A percentile compares a stretch with the other conserved stretches of the same genome.
Conservation (phyloP, 2,329 filamentous ascomycete genomes). For the Claviceps monticola region DNA sequence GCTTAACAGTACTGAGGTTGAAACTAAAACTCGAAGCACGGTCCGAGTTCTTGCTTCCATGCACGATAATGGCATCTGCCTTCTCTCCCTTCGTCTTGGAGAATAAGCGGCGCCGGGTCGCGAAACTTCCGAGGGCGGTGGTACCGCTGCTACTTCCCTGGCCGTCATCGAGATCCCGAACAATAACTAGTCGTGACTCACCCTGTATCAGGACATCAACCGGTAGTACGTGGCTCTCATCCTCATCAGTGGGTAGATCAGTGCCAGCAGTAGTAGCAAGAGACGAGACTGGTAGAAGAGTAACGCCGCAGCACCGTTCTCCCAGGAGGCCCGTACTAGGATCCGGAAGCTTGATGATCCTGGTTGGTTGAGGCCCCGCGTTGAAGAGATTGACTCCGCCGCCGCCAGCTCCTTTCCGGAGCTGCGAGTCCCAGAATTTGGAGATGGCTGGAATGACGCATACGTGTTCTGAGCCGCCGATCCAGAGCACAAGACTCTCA, state of each 20-base stretch:
- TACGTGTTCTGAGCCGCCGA: constrained; percentile 41
- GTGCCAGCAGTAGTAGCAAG: constrained; percentile 18
- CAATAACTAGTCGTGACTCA: constrained; percentile 40
- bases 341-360: constrained; percentile 42
- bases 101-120: constrained; percentile 22
- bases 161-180: constrained; percentile 38
- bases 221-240: constrained; percentile 25
- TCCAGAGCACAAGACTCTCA: constrained; percentile 43
- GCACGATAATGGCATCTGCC: constrained; percentile 41
- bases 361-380: constrained; percentile 33
- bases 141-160: constrained; percentile 21
- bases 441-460: constrained; percentile 40
- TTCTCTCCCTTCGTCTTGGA: constrained; percentile 22
- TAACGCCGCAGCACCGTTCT: constrained; percentile 40
- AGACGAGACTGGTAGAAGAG: constrained; percentile 19
- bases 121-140: constrained; percentile 21
- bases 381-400: constrained; percentile 41
- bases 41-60: constrained; percentile 25
- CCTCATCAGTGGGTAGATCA: constrained; percentile 10
- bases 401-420: constrained; percentile 36
- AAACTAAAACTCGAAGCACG: constrained; percentile 27
- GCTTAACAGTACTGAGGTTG: constrained; percentile 35
- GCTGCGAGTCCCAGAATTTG: constrained; percentile 46
- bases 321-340: constrained; percentile 40
- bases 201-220: constrained; percentile 41